Evolutionary conservation across 2,329 filamentous ascomycete genomes (phyloP).

Genomic region (Epichloe sp.): DNA sequence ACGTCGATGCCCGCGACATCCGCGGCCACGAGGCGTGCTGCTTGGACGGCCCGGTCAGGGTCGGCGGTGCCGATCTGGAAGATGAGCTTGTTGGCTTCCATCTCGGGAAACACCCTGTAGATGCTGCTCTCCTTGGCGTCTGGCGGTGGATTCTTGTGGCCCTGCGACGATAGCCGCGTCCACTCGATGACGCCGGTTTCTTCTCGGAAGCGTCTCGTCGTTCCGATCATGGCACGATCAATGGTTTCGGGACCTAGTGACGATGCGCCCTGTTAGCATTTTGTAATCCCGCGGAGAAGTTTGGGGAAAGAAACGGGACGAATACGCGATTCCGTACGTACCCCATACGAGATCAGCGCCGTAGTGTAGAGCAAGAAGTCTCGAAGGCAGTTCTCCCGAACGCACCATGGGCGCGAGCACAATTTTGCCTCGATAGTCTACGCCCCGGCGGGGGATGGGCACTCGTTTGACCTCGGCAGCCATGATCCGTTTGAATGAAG

Average conservation of each 20-base stretch:
- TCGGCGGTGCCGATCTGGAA: slow-evolving; percentile 88
- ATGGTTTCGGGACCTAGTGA: slow-evolving; percentile 78
- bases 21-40: slow-evolving; percentile 68
- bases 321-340: slow-evolving; percentile 31
- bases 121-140: slow-evolving; percentile 55
- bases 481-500: slow-evolving; percentile 39
- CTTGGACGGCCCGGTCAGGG: slow-evolving; percentile 69
- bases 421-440: slow-evolving; percentile 87
- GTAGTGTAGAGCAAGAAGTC: slow-evolving; percentile 81
- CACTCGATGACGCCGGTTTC: slow-evolving; percentile 74
- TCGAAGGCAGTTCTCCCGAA: slow-evolving; percentile 86
- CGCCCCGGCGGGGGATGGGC: slow-evolving; percentile 74
- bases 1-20: slow-evolving; percentile 94
- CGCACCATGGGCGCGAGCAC: slow-evolving; percentile 97
- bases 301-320: background rate
- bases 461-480: slow-evolving; percentile 50
- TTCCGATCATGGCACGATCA: slow-evolving; percentile 83
- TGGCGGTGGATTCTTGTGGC: slow-evolving; percentile 41
- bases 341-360: slow-evolving; percentile 96
- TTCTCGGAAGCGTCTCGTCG: slow-evolving; percentile 63
- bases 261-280: background rate
- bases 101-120: slow-evolving; percentile 67
- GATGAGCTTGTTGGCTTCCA: slow-evolving; percentile 63
- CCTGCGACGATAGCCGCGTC: slow-evolving; percentile 61
- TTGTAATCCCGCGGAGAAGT: background rate